Conservation (phyloP, 306 rosid genomes). For the Glycine latifolia region DNA sequence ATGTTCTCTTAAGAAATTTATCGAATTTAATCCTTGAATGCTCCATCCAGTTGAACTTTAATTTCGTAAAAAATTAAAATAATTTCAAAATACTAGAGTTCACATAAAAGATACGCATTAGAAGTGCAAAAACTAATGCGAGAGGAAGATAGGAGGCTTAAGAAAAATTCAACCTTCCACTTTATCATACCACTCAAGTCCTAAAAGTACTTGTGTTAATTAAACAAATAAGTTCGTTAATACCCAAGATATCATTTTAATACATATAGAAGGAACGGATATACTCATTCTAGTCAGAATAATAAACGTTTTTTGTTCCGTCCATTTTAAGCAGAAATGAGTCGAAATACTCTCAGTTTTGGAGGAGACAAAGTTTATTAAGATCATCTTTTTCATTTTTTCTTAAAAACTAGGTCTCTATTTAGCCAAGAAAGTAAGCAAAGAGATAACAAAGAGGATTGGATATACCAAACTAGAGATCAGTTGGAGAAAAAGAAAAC, state of each 20-base stretch:
- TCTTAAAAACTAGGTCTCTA: constrained; percentile 23
- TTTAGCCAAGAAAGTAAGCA: constrained; percentile 36
- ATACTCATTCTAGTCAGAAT: not conserved
- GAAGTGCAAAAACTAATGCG: not conserved
- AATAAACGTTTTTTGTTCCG: not conserved
- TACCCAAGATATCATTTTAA: not conserved
- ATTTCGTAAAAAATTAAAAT: not conserved
- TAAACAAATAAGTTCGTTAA: not conserved
- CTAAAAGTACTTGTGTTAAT: not conserved
- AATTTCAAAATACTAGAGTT: not conserved
- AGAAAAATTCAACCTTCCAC: constrained; percentile 28
- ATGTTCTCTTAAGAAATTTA: not conserved
- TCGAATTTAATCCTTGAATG: not conserved
- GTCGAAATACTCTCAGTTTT: not conserved
- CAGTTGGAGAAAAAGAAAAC: constrained; percentile 18
- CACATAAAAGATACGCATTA: not conserved
- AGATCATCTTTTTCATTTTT: not conserved
- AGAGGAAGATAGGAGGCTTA: not conserved
- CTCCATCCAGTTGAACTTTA: not conserved
- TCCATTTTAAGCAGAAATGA: not conserved
- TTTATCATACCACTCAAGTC: not conserved
- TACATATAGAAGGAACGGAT: not conserved
- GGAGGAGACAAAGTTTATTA: not conserved
- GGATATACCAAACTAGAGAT: constrained; percentile 17
- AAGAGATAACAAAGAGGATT: constrained; percentile 24